Evolutionary conservation across 495 filamentous ascomycete species (phyloP).

Genomic region (Staphylotrichum longicolle): DNA sequence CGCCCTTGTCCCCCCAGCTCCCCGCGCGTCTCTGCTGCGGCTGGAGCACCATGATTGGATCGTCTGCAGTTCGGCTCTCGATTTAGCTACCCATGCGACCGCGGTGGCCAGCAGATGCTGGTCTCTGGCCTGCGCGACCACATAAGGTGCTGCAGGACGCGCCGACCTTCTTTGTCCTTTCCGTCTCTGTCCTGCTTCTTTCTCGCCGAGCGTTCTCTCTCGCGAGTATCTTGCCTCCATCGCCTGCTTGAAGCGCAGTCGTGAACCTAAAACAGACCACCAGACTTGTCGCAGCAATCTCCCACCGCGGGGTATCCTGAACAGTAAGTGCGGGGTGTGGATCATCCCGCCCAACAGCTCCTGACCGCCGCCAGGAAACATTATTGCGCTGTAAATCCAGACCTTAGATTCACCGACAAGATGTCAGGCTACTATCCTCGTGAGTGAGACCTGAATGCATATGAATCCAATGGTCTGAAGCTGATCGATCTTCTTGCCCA

Average conservation of each 20-base stretch:
- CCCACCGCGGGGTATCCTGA: slow-evolving; percentile 6
- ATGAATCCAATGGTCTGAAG: not conserved
- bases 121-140: slow-evolving; percentile 9
- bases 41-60: slow-evolving; percentile 20
- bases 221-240: not conserved
- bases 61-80: slow-evolving; percentile 5
- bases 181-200: not conserved
- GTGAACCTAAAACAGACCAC: not conserved
- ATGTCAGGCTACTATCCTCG: slow-evolving; percentile 39
- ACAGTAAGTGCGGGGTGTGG: slow-evolving; percentile 16
- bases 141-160: slow-evolving; percentile 4
- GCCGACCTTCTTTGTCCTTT: slow-evolving; percentile 3
- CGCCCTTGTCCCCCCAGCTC: slow-evolving; percentile 27
- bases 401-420: not conserved
- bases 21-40: slow-evolving; percentile 11
- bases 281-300: not conserved
- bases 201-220: not conserved
- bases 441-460: slow-evolving; percentile 21
- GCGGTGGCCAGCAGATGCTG: not conserved
- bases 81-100: slow-evolving; percentile 10
- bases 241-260: not conserved
- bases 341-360: not conserved
- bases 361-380: not conserved
- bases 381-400: not conserved
- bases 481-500: slow-evolving; percentile 21